A percentile compares a stretch with the other conserved stretches of the same genome.
These are phyloP conservation scores for Lasiodiplodia sp. DNA, from an alignment of 2,329 filamentous ascomycete species.

Conservation along the genomic window DNA sequence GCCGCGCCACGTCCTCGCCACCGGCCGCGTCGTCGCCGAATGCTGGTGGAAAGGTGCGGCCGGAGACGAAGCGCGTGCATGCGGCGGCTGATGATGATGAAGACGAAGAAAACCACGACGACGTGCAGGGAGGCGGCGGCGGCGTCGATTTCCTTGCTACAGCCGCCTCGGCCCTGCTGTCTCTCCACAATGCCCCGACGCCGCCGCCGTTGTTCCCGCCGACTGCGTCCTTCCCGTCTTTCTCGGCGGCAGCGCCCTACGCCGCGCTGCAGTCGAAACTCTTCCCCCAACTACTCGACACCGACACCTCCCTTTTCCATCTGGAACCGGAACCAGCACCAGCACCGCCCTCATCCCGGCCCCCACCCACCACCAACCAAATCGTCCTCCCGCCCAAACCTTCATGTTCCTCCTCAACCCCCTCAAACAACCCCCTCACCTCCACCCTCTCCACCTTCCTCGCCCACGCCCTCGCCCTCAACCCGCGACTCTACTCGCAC, in stretches of 20 bases:
- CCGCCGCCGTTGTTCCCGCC: not conserved
- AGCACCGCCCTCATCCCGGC: not conserved
- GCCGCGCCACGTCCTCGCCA: not conserved
- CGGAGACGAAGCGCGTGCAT: not conserved
- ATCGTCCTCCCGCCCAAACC: not conserved
- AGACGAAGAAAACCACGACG: too few relatives aligned
- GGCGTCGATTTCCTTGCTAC: not conserved
- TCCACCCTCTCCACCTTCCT: not conserved
- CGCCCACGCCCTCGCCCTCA: slow-evolving; percentile 15
- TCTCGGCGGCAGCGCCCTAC: not conserved
- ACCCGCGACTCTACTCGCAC: slow-evolving; percentile 3
- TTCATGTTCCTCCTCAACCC: not conserved
- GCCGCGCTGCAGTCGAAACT: not conserved
- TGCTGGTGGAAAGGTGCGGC: not conserved
- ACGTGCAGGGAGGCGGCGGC: not conserved
- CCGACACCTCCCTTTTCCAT: not conserved
- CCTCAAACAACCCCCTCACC: not conserved
- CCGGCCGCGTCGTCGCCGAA: not conserved
- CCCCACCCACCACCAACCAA: not conserved
- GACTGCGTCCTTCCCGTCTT: not conserved
- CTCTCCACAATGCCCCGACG: not conserved
- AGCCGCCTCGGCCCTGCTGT: not conserved
- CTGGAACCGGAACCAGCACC: not conserved
- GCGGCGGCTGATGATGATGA: not conserved
- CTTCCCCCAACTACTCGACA: not conserved